Evolutionary conservation across 2,329 filamentous ascomycete species (phyloP), one percentile per base, ranked within the genome.

Genomic region (Xylariaceae sp.): DNA sequence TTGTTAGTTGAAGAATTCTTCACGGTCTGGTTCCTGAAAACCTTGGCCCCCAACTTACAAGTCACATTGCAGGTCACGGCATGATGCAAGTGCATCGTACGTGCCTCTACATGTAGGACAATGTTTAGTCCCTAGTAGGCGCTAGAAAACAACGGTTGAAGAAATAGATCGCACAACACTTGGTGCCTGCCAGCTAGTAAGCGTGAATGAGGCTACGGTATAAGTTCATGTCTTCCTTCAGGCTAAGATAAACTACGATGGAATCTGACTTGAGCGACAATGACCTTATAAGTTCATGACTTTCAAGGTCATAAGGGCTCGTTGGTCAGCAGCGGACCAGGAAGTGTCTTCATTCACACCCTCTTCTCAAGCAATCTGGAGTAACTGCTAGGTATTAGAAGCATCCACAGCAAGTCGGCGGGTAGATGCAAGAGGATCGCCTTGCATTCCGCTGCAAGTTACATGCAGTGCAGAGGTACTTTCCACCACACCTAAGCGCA

Each of bases 31-130:
- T 46, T 54, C 44, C 26, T 53, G 52, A 36, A 28, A 41, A 44
- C 21, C 52, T 39, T 50, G 49, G 50, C 49, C 41, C 63, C 31
- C 61, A 58, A 64, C 62, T 59, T 60, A 66, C 60, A 63, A 56
- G 63, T 58, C 60, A 64, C 65, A 65, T 62, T 64, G 58, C 61
- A 69, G 67, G 60, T 57, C 65, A 69, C 65, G 61, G 60, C 65
- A 67, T 67, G 58, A 69, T 66, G 64, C 57, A 67, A 52, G 63
- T 67, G 65, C 67, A 67, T 64, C 64, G 56, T 56, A 62, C 53
- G 46, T 64, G 61, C 62, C 56, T 65, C 55, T 66, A 58, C 62
- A 49, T 58, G 59, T 61, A 44, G 41, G 31, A 49, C 52, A 53
- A 41, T 50, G 47, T 47, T 43, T 52, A 54, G 56, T 51, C 56